Percentiles rank a stretch among this genome's conserved stretches.
Evolutionary conservation across 176 grass and related monocot species (phyloP).

Genomic region (Cenchrus americanus): DNA sequence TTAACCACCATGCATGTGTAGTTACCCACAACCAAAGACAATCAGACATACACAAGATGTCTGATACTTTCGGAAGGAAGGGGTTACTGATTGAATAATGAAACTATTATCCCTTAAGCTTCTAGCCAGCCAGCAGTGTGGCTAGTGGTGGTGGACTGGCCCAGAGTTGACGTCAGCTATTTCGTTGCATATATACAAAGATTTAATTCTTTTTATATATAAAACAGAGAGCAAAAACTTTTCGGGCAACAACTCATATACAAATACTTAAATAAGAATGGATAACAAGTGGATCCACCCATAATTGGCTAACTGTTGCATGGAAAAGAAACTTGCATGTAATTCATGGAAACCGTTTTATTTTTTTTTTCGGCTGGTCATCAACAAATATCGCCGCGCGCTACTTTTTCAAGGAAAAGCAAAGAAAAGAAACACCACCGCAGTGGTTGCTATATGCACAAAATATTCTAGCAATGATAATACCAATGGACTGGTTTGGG

Average conservation of each 20-base stretch:
- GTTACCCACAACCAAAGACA: conserved; percentile 29
- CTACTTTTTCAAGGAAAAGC: conserved; percentile 45
- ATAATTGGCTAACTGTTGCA: conserved; percentile 52
- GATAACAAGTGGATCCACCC: conserved; percentile 43
- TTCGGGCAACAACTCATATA: conserved; percentile 38
- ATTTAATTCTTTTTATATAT: conserved; percentile 16
- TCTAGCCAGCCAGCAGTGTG: conserved; percentile 7
- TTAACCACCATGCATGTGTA: conserved; percentile 16
- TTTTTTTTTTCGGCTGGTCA: conserved; percentile 28
- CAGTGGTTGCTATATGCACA: conserved; percentile 42
- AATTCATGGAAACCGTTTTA: conserved; percentile 42
- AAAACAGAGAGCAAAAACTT: conserved; percentile 32
- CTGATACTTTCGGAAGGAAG: neutral
- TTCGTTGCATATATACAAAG: conserved; percentile 30
- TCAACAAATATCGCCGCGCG: conserved; percentile 43
- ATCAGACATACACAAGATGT: conserved; percentile 25
- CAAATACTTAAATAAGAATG: conserved; percentile 33
- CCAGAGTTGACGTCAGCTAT: conserved; percentile 42
- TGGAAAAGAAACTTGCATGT: conserved; percentile 32
- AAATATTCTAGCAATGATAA: conserved; percentile 49
- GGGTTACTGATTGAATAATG: neutral
- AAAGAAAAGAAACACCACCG: conserved; percentile 24
- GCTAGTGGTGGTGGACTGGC: conserved; percentile 28
- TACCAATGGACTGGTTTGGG: conserved; percentile 47
- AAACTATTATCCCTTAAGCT: neutral